Conservation (phyloP, 2,329 filamentous ascomycete genomes). For the Phaeophleospora eucalypticola region DNA sequence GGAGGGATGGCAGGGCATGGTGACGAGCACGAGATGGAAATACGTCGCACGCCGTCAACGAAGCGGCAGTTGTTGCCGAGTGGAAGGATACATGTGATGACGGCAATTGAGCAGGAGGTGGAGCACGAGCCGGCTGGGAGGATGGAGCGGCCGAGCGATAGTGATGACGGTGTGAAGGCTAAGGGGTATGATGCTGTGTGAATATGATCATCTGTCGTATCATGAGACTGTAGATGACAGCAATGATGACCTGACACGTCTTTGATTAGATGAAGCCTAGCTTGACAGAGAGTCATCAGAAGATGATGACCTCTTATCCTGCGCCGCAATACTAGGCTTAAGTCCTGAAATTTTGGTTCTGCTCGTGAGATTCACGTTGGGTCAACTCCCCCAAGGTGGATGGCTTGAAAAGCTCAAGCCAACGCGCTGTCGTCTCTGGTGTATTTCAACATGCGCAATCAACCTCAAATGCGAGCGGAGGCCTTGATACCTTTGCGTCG, state of each 20-base stretch:
- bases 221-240: background rate
- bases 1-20: slow-evolving; percentile 8
- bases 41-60: slow-evolving; percentile 1
- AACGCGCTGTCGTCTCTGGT: background rate
- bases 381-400: too few relatives aligned
- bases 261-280: too few relatives aligned
- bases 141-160: slow-evolving; percentile 1
- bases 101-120: slow-evolving; percentile 18
- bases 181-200: background rate
- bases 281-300: too few relatives aligned
- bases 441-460: background rate
- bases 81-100: slow-evolving; percentile 18
- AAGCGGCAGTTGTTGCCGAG: slow-evolving; percentile 1
- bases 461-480: too few relatives aligned
- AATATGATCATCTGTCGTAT: background rate
- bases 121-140: too few relatives aligned
- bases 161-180: slow-evolving; percentile 2
- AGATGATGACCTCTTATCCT: too few relatives aligned
- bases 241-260: too few relatives aligned
- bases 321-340: too few relatives aligned
- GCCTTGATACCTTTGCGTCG: too few relatives aligned
- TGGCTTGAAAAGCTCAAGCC: too few relatives aligned
- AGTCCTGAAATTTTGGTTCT: too few relatives aligned
- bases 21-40: slow-evolving; percentile 17
- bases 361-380: too few relatives aligned